Conservation (phyloP, 1,284 basidiomycete species). For the Peniophora sp. region DNA sequence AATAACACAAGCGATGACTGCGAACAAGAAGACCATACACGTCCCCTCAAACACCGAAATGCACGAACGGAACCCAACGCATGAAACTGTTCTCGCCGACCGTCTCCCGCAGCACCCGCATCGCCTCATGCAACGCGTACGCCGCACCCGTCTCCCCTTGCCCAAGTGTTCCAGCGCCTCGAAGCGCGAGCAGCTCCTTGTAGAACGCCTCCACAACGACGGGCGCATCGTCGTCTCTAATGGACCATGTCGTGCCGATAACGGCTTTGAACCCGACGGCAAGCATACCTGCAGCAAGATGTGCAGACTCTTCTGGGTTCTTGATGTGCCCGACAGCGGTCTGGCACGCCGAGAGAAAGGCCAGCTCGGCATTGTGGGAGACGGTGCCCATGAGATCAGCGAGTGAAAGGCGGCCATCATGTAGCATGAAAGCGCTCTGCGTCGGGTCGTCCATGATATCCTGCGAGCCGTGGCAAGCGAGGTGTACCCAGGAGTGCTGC, state of each 20-base stretch:
- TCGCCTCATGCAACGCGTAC: not conserved
- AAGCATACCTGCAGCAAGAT: not conserved
- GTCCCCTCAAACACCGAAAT: not conserved
- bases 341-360: not conserved
- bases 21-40: too few relatives aligned
- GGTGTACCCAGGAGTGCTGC: not conserved
- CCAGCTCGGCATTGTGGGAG: not conserved
- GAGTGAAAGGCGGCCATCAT: not conserved
- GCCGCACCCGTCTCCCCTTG: not conserved
- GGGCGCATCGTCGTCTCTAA: not conserved
- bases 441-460: not conserved
- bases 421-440: not conserved
- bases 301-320: not conserved
- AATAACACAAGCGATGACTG: too few relatives aligned
- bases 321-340: not conserved
- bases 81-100: not conserved
- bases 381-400: not conserved
- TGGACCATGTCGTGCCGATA: not conserved
- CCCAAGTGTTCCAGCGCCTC: not conserved
- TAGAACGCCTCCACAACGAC: not conserved
- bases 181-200: not conserved
- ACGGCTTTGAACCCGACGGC: not conserved
- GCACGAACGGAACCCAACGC: not conserved
- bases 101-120: not conserved
- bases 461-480: not conserved